Base-by-base conservation (phyloP, 108 stramenopile species). In the Cylindrotheca closterium region DNA sequence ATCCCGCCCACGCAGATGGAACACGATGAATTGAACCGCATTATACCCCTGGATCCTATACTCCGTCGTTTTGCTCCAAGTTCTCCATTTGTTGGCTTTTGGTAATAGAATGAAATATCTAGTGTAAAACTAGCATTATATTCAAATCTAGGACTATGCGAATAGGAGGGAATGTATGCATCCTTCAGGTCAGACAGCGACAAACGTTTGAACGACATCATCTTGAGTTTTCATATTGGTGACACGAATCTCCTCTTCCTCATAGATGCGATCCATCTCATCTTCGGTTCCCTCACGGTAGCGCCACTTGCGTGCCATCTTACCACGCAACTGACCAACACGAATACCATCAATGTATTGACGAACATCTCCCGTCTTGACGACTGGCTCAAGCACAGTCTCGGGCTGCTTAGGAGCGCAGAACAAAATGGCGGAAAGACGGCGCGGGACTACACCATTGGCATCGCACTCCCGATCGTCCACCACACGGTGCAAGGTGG, bases 231-330 rank as follows among this genome's bases (percentile, higher is more conserved):
- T 51, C 47, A 60, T 60, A 25, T 69, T 62, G 0, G 68, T 69
- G 48, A 45, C 68, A 22, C 53, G 60, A 62, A 69, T 62, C 60
- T 69, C 68, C 22, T 69, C 45, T 37, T 69, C 68, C 23, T 69
- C 68, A 30, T 52, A 31, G 24, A 69, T 62, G 60, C 24, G 50
- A 19, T 25, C 60, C 51, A 52, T 50, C 46, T 62, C 27, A 23
- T 21, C 30, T 27, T 61, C 60, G 19, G 68, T 69, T 23, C 68
- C 68, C 47, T 69, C 59, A 22, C 59, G 68, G 30, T 69, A 24
- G 18, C 27, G 58, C 68, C 68, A 69, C 68, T 69, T 69, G 32
- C 68, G 29, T 2, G 34, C 33, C 68, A 69, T 69, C 45, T 22
- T 60, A n/a, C n/a, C n/a, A n/a, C n/a, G n/a, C n/a, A n/a, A n/a